phyloP scores from a whole-genome alignment of 495 filamentous ascomycete genomes.

The Penicillium silybi region DNA sequence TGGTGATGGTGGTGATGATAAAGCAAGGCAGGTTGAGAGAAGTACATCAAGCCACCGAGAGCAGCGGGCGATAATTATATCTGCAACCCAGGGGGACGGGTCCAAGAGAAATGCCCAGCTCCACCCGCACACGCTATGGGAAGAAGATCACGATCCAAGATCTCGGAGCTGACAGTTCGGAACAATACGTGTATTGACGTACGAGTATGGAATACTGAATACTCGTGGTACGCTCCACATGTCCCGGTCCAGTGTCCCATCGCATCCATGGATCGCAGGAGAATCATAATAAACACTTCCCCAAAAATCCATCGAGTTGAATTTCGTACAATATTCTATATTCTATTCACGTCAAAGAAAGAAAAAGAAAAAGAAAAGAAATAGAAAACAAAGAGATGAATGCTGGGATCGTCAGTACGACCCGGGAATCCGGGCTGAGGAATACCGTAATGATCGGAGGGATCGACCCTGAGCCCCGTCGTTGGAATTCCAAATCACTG shows the following conservation, averaged over 20 bases:
- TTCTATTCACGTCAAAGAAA: too few species aligned
- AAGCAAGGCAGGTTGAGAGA: not conserved
- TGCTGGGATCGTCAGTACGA: slow-evolving; percentile 27
- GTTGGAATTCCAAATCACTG: slow-evolving; percentile 33
- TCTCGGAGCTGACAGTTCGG: slow-evolving; percentile 46
- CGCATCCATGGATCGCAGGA: not conserved
- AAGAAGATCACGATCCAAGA: slow-evolving; percentile 48
- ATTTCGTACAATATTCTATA: too few species aligned
- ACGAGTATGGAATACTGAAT: too few species aligned
- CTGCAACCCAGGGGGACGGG: slow-evolving; percentile 38
- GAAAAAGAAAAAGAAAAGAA: not conserved
- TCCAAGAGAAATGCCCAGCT: slow-evolving; percentile 37
- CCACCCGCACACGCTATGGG: slow-evolving; percentile 41
- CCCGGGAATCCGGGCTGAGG: slow-evolving; percentile 30
- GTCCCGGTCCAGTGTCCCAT: not conserved
- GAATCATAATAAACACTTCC: slow-evolving; percentile 13
- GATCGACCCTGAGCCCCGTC: slow-evolving; percentile 32
- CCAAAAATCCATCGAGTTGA: too few species aligned
- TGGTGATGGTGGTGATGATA: not conserved
- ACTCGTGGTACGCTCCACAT: not conserved
- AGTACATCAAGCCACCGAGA: slow-evolving; percentile 8
- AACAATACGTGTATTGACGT: slow-evolving; percentile 23
- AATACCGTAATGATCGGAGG: slow-evolving; percentile 27
- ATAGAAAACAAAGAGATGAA: slow-evolving; percentile 2
- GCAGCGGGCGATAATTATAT: slow-evolving; percentile 26